phyloP scores from a whole-genome alignment of 2,329 filamentous ascomycete genomes.

The Karstenula rhodostoma region DNA sequence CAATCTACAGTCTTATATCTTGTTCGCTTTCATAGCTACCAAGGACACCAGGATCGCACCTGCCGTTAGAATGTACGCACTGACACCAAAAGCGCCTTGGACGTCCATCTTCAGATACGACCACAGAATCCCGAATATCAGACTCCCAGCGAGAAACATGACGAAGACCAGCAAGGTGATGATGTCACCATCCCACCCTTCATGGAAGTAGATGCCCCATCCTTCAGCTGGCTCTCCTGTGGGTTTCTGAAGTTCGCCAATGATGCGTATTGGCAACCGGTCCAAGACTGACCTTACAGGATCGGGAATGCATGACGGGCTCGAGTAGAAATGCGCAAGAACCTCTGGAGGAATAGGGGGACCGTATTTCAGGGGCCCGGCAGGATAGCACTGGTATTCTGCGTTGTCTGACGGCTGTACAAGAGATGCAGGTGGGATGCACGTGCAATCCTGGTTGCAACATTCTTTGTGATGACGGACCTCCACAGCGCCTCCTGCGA shows the following conservation, averaged over 20 bases:
- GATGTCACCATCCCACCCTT: conserved; percentile 30
- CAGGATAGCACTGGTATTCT: conserved; percentile 33
- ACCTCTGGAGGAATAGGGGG: conserved; percentile 32
- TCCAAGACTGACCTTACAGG: conserved; percentile 29
- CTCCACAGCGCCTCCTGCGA: conserved; percentile 29
- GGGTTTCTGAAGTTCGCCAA: conserved; percentile 27
- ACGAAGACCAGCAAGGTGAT: conserved; percentile 24
- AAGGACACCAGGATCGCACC: conserved; percentile 7
- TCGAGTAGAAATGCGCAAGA: conserved; percentile 28
- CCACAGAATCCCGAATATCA: conserved; percentile 35
- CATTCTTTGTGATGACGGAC: conserved; percentile 27
- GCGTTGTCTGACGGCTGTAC: conserved; percentile 32
- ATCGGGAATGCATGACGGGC: conserved; percentile 25
- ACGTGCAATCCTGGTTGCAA: conserved; percentile 29
- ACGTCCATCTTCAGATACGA: conserved; percentile 31
- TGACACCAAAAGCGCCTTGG: conserved; percentile 22
- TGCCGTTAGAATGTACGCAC: conserved; percentile 10
- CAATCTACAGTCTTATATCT: neutral
- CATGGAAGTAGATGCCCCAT: conserved; percentile 36
- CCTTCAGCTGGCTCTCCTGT: conserved; percentile 32
- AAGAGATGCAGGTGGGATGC: conserved; percentile 28
- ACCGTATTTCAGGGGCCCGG: conserved; percentile 21
- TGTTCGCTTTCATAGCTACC: conserved; percentile 8
- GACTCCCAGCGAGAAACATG: conserved; percentile 26
- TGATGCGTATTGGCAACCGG: conserved; percentile 33